These are phyloP conservation scores for Ceratocystis variospora DNA, from an alignment of 2,329 filamentous ascomycete species.

Conservation along the genomic window DNA sequence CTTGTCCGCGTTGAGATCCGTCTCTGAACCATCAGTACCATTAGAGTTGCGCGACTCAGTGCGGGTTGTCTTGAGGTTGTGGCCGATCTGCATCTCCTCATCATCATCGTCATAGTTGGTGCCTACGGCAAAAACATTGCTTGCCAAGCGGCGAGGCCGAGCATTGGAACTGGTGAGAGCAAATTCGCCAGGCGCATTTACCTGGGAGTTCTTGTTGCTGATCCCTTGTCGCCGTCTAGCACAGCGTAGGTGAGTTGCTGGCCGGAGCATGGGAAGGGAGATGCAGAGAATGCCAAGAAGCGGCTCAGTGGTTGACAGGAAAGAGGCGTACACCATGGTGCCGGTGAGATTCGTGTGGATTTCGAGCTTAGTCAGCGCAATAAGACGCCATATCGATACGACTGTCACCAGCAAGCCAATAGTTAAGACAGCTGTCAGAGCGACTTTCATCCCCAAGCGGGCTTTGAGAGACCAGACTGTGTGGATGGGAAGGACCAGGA, in stretches of 20 bases:
- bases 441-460: slow-evolving; percentile 24
- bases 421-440: slow-evolving; percentile 24
- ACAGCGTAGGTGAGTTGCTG: slow-evolving; percentile 15
- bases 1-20: slow-evolving; percentile 11
- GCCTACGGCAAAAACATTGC: slow-evolving; percentile 17
- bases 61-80: slow-evolving; percentile 13
- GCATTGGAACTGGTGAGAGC: not conserved
- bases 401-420: slow-evolving; percentile 24
- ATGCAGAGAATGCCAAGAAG: slow-evolving; percentile 23
- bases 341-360: slow-evolving; percentile 21
- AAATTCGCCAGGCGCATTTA: not conserved
- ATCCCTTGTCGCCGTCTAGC: not conserved
- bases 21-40: slow-evolving; percentile 16
- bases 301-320: slow-evolving; percentile 22
- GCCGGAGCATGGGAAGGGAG: slow-evolving; percentile 22
- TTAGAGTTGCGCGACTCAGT: slow-evolving; percentile 16
- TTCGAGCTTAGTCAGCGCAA: slow-evolving; percentile 22
- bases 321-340: slow-evolving; percentile 22
- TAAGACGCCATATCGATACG: slow-evolving; percentile 23
- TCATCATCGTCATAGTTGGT: slow-evolving; percentile 17
- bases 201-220: not conserved
- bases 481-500: slow-evolving; percentile 28
- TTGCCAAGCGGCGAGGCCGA: not conserved
- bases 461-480: slow-evolving; percentile 28
- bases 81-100: slow-evolving; percentile 18